Base-by-base conservation (phyloP, 208 protist species). In the Leishmania amazonensis region DNA sequence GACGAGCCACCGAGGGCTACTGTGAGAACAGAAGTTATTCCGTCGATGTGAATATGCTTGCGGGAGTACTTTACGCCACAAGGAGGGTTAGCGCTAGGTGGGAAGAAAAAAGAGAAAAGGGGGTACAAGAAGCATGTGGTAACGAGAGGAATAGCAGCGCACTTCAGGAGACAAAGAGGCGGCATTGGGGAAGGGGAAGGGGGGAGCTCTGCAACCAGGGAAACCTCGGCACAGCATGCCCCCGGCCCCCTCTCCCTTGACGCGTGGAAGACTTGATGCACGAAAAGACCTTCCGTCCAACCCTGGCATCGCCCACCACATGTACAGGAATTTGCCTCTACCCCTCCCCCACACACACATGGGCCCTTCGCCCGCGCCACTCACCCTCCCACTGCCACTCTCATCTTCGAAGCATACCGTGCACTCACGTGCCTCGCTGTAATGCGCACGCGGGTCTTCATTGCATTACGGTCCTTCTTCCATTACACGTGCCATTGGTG, bases 101-200 rank as follows among this genome's bases (percentile, higher is more conserved):
- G 31, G 24, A 35, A 47, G 58, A n/a, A 28, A 28, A 8, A 40
- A 62, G 13, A 4, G 45, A 51, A 58, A 42, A 67, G 28, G 2
- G 72, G 31, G 71, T 3, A 74, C 40, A 76, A 64, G 68, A 51
- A 81, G 2, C 49, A 60, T 47, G 13, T 21, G 65, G 68, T 42
- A 62, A 62, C 17, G 64, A 67, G 11, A n/a, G 49, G 40, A 60
- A 42, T 67, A 31, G 67, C 35, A 28, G 53, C 47, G 35, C 49
- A 54, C 75, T 42, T 38, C 35, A 71, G 28, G 49, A 28, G 19
- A 42, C 65, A 71, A 51, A 73, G 19, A 51, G 42, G 68, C 42
- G 11, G 42, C 24, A 47, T 47, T 31, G 15, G 3, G 40, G 13
- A 24, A 31, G 24, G 68, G 31, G 38, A 51, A 13, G 40, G 42